Base-by-base conservation (phyloP, 2,329 filamentous ascomycete species). In the Ascochyta clinopodiicola region DNA sequence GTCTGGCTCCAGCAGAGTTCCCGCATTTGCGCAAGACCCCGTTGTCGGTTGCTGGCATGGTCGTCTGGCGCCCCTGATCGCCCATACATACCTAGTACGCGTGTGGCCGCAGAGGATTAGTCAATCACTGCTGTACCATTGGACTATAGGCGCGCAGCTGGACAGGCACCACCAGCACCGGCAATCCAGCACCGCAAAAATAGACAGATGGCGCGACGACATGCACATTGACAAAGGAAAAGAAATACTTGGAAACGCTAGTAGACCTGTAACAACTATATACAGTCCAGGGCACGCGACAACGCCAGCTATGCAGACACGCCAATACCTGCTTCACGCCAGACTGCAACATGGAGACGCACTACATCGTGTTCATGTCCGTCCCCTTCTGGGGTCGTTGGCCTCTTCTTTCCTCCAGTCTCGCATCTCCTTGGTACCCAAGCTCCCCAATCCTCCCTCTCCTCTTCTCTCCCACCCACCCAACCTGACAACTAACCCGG, bases 361-460 rank as follows among this genome's bases (percentile, higher is more conserved):
- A 43, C 24, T 34, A 10, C 32, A 9, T 44, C 29, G 43, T 31
- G 25, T 44, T 56, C 40, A 69, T 75, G 86, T 86, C 57, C 88
- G 85, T 62, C 88, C 83, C 59, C 88, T 83, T 69, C 93, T 85
- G 39, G 93, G 93, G 80, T 96, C 90, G 61, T 86, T 80, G 5
- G 94, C 92, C 75, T 97, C 92, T 44, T 86, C 82, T 70, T 85
- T 87, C 74, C 92, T 86, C 77, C 88, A 93, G 64, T 96, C 92
- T 57, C 95, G 85, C 72, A 93, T 86, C 81, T 98, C 94, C 79
- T 92, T 96, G 4, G 94, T 98, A 2, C 92, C 91, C 73, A 98
- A 75, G 69, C 92, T 95, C 2, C 94, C 94, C 56, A 94, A 75
- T 0, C 95, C 95, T 4, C 95, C 95, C 73, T 98, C 93, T 44